phyloP scores from a whole-genome alignment of 2,329 filamentous ascomycete species.

The Exophiala sp. region DNA sequence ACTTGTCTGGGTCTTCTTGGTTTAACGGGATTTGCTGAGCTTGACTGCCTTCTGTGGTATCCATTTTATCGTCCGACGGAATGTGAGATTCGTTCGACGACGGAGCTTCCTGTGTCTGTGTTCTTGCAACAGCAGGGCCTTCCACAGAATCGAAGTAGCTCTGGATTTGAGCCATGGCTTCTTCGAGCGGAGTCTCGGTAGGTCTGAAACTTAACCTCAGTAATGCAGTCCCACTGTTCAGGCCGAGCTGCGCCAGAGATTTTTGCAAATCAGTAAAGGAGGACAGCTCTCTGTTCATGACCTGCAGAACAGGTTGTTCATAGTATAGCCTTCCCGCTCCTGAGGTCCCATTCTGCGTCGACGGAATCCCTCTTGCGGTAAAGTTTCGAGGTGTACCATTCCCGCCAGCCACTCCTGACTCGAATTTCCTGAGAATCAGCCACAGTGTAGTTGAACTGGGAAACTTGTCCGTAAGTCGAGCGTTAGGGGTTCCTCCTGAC shows the following conservation, averaged over 20 bases:
- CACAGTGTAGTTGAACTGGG: constrained; percentile 83
- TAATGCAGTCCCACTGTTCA: constrained; percentile 75
- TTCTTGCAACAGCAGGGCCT: constrained; percentile 4
- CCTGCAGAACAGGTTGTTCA: constrained; percentile 75
- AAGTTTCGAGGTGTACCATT: constrained; percentile 62
- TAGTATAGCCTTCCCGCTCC: constrained; percentile 75
- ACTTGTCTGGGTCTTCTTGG: constrained; percentile 7
- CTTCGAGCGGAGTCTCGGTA: constrained; percentile 72
- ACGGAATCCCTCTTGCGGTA: constrained; percentile 72
- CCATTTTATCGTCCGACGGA: constrained; percentile 15
- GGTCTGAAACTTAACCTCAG: constrained; percentile 70
- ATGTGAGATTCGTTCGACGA: constrained; percentile 12
- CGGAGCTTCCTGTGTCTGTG: constrained; percentile 1
- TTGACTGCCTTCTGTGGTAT: constrained; percentile 16
- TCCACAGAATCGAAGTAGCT: constrained; percentile 45
- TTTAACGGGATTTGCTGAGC: constrained; percentile 11
- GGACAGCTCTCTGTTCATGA: constrained; percentile 73
- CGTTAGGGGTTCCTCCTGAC: constrained; percentile 55
- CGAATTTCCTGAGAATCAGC: constrained; percentile 84
- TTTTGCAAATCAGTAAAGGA: constrained; percentile 80
- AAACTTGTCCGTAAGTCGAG: constrained; percentile 75
- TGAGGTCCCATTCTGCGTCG: constrained; percentile 47
- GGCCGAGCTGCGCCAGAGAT: constrained; percentile 76
- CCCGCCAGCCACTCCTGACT: constrained; percentile 62
- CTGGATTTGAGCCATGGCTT: constrained; percentile 76